phyloP scores from a whole-genome alignment of 1,139 yeast genomes.

The Yamadazyma songkhlaensis region DNA sequence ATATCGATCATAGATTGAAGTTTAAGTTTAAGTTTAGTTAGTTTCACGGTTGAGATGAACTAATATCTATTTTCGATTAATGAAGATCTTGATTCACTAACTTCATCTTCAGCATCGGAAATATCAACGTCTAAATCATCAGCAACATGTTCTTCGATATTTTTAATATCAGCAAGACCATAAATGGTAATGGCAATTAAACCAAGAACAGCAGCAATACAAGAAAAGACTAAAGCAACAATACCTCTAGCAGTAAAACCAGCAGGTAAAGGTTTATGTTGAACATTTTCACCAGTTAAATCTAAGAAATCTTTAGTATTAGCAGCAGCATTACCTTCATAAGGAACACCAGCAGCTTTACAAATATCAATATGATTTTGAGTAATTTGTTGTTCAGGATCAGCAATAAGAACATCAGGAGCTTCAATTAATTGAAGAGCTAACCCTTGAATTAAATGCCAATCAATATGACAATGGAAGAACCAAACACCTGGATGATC shows the following conservation, averaged over 20 bases:
- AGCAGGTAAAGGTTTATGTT: slow-evolving; percentile 54
- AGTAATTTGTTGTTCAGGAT: slow-evolving; percentile 34
- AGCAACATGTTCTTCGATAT: slow-evolving; percentile 57
- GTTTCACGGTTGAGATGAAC: neutral
- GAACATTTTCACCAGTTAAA: slow-evolving; percentile 55
- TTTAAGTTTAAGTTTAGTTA: neutral
- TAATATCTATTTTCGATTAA: slow-evolving; percentile 6
- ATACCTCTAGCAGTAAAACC: slow-evolving; percentile 73
- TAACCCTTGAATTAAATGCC: slow-evolving; percentile 91
- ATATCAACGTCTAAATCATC: slow-evolving; percentile 56
- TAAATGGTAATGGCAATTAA: slow-evolving; percentile 52
- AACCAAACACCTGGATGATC: slow-evolving; percentile 91
- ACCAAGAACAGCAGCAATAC: slow-evolving; percentile 59
- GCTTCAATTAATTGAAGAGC: slow-evolving; percentile 73
- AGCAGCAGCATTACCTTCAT: slow-evolving; percentile 72
- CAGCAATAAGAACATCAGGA: slow-evolving; percentile 51
- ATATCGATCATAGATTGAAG: slow-evolving; percentile 4
- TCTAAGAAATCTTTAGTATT: slow-evolving; percentile 50
- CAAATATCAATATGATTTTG: slow-evolving; percentile 51
- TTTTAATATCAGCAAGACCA: slow-evolving; percentile 65
- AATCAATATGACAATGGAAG: slow-evolving; percentile 92
- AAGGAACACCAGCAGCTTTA: slow-evolving; percentile 37
- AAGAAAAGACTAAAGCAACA: slow-evolving; percentile 57
- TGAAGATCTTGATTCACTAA: slow-evolving; percentile 3
- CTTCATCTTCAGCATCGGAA: slow-evolving; percentile 37